phyloP scores from a whole-genome alignment of 257 asterid species.

The Gardenia jasminoides region DNA sequence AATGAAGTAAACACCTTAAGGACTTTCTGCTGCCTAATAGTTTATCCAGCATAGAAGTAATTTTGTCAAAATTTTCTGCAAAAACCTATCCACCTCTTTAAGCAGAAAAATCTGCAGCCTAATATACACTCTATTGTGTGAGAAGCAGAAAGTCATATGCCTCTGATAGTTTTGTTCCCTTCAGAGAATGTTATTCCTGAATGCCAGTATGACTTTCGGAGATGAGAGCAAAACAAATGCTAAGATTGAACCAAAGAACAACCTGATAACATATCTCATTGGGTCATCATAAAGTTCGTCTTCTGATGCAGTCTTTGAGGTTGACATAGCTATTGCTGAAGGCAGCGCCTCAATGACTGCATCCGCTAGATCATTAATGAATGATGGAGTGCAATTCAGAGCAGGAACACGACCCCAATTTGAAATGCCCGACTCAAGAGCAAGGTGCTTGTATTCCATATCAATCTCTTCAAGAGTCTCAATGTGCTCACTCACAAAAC shows the following conservation, averaged over 20 bases:
- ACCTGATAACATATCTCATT: slow-evolving; percentile 39
- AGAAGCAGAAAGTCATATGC: neutral
- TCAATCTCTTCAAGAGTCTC: slow-evolving; percentile 98
- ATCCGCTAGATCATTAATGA: slow-evolving; percentile 82
- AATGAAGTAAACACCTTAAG: neutral
- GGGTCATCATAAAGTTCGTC: slow-evolving; percentile 46
- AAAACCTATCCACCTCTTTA: neutral
- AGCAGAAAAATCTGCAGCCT: neutral
- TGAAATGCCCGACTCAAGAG: slow-evolving; percentile 78
- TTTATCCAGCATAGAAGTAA: neutral
- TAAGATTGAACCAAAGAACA: slow-evolving; percentile 72
- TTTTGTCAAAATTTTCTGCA: neutral
- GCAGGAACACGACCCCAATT: slow-evolving; percentile 99
- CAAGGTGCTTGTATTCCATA: slow-evolving; percentile 87
- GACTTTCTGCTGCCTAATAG: neutral
- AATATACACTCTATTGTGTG: neutral
- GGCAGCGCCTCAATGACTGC: slow-evolving; percentile 92
- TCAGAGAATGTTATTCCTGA: slow-evolving; percentile 37
- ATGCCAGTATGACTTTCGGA: slow-evolving; percentile 46
- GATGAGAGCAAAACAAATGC: slow-evolving; percentile 72
- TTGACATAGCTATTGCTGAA: slow-evolving; percentile 62
- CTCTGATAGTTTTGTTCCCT: neutral
- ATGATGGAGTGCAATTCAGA: slow-evolving; percentile 80
- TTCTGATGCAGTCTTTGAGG: slow-evolving; percentile 30
- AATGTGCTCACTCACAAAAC: slow-evolving; percentile 98